Evolutionary conservation across 2,329 filamentous ascomycete species (phyloP).

Genomic region (Botrytis hyacinthi): DNA sequence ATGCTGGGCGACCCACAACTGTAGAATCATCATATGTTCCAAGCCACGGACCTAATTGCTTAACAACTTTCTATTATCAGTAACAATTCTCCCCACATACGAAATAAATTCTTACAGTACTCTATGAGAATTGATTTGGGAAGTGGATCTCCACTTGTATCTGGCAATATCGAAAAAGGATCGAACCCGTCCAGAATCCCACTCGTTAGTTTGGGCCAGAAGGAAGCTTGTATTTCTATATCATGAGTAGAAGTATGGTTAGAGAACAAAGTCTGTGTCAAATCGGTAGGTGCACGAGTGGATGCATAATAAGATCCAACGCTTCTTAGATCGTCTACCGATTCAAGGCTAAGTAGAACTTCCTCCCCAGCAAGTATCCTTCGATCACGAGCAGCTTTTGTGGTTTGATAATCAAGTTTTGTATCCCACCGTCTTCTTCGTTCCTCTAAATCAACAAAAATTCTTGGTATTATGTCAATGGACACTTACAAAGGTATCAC

Average conservation of each 20-base stretch:
- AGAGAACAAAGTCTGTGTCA: background rate
- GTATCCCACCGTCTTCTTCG: background rate
- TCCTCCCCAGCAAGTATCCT: slow-evolving; percentile 25
- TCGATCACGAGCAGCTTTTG: slow-evolving; percentile 20
- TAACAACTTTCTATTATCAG: slow-evolving; percentile 19
- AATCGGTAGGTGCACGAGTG: background rate
- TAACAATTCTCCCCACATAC: background rate
- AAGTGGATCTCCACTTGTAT: slow-evolving; percentile 8
- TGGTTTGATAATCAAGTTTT: slow-evolving; percentile 8
- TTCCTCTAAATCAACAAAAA: slow-evolving; percentile 8
- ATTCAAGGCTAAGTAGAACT: slow-evolving; percentile 26
- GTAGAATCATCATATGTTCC: slow-evolving; percentile 23
- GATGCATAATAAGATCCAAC: background rate
- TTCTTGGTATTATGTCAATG: background rate
- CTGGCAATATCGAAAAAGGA: slow-evolving; percentile 15
- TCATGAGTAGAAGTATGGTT: background rate
- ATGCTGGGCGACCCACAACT: slow-evolving; percentile 6
- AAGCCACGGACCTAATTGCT: slow-evolving; percentile 27
- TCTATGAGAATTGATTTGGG: slow-evolving; percentile 15
- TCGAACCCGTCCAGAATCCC: background rate
- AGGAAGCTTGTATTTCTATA: background rate
- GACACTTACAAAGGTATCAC: slow-evolving; percentile 23
- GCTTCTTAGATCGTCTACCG: slow-evolving; percentile 18
- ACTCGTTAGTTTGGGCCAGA: background rate
- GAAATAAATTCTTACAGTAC: slow-evolving; percentile 3